Conservation (phyloP, 352 stramenopile species). For the Thalassiosira hispida region DNA sequence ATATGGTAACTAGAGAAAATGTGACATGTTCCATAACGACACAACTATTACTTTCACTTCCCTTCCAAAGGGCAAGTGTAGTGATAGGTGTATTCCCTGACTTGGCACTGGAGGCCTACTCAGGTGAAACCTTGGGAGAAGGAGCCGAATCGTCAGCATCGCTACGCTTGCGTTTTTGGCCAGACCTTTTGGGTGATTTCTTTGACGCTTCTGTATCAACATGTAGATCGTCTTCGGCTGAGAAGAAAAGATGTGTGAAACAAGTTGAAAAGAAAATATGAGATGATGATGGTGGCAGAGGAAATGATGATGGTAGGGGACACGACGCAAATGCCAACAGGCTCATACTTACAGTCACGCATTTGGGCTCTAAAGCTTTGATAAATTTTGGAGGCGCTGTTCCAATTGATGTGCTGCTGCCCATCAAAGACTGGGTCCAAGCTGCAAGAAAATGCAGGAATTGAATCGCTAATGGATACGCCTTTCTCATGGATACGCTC, state of each 20-base stretch:
- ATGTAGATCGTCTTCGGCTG: slow-evolving; percentile 34
- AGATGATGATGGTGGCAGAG: too few relatives aligned
- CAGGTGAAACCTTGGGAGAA: slow-evolving; percentile 34
- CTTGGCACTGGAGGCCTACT: background rate
- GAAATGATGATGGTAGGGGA: background rate
- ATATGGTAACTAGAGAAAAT: too few relatives aligned
- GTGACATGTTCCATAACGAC: too few relatives aligned
- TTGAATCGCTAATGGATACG: slow-evolving; percentile 46
- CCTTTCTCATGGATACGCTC: slow-evolving; percentile 70
- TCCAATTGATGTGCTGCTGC: slow-evolving; percentile 45
- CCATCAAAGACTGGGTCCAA: slow-evolving; percentile 33
- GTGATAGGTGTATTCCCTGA: background rate
- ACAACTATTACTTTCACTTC: slow-evolving; percentile 4
- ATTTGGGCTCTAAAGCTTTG: slow-evolving; percentile 40
- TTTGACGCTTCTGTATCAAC: slow-evolving; percentile 28
- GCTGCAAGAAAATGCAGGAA: slow-evolving; percentile 36
- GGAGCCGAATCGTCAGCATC: slow-evolving; percentile 13
- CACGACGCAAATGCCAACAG: background rate
- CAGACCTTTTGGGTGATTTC: slow-evolving; percentile 31
- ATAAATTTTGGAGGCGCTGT: slow-evolving; percentile 43
- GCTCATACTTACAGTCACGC: slow-evolving; percentile 32
- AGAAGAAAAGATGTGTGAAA: background rate
- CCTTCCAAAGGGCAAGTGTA: slow-evolving; percentile 21
- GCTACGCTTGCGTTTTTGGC: slow-evolving; percentile 34
- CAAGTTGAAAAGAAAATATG: background rate